A percentile compares a stretch with the other conserved stretches of the same genome.
Evolutionary conservation across 2,329 filamentous ascomycete species (phyloP).

Genomic region (Magnaporthiopsis poae): DNA sequence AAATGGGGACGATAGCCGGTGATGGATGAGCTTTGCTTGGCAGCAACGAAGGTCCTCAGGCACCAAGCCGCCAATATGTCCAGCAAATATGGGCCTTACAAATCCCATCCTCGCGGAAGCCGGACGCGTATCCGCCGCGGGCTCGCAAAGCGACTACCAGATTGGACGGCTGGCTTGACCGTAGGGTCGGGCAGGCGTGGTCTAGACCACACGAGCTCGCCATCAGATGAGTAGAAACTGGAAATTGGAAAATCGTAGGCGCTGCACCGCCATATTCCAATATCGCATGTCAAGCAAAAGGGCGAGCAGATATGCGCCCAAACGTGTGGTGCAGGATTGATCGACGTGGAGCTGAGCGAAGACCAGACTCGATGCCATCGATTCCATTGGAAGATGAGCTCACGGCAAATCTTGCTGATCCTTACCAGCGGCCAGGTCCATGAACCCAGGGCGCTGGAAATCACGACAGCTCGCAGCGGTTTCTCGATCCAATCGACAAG

Average conservation of each 20-base stretch:
- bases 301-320: background rate
- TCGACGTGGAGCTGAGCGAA: background rate
- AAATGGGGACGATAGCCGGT: no score
- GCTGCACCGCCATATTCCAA: background rate
- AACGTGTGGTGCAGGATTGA: background rate
- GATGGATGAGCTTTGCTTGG: no score
- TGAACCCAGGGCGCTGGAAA: no score
- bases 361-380: no score
- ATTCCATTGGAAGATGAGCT: background rate
- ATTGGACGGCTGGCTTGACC: no score
- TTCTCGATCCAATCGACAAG: background rate
- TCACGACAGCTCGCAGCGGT: background rate
- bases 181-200: background rate
- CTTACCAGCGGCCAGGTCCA: no score
- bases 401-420: no score
- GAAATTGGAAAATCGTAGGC: background rate
- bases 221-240: background rate
- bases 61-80: no score
- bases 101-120: background rate
- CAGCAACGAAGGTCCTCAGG: no score
- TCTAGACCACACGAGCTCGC: background rate
- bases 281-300: no score
- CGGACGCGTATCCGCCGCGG: background rate
- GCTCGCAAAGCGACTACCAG: no score
- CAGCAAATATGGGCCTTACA: background rate